phyloP scores from a whole-genome alignment of 2,329 filamentous ascomycete species.

The Tolypocladium paradoxum region DNA sequence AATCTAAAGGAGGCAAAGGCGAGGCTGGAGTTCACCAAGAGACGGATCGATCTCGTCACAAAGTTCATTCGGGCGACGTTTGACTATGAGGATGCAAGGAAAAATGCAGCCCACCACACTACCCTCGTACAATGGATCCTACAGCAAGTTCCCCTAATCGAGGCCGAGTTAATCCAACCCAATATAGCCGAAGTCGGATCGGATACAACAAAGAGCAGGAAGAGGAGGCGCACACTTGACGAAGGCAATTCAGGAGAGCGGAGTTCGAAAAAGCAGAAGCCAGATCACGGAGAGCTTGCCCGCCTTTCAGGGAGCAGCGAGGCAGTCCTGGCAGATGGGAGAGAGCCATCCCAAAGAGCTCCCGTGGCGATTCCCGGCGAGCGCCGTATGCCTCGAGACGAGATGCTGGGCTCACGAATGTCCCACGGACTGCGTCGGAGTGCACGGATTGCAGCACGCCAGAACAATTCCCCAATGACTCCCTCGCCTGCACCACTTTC shows the following conservation, averaged over 20 bases:
- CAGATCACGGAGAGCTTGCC: neutral
- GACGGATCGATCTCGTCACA: constrained; percentile 1
- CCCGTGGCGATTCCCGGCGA: neutral
- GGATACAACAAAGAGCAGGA: neutral
- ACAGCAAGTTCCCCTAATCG: constrained; percentile 13
- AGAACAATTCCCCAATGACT: too few species aligned
- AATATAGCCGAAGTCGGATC: neutral
- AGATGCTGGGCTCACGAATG: neutral
- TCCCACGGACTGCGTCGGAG: too few species aligned
- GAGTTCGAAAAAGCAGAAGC: neutral
- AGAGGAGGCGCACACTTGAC: neutral
- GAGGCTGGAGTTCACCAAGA: neutral
- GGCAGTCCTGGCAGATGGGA: neutral
- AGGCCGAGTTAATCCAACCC: constrained; percentile 8
- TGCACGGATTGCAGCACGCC: too few species aligned
- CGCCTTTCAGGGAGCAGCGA: neutral
- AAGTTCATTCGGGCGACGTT: constrained; percentile 3
- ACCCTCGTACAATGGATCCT: constrained; percentile 15
- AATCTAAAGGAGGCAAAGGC: neutral
- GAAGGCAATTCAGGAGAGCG: neutral
- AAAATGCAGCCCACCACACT: constrained; percentile 7
- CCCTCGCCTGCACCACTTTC: too few species aligned
- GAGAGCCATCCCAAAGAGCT: neutral
- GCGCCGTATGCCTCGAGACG: neutral
- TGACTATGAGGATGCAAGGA: constrained; percentile 4